Evolutionary conservation across 352 stramenopile species (phyloP), one percentile per base, ranked within the genome.

Genomic region (Pythium monospermum): DNA sequence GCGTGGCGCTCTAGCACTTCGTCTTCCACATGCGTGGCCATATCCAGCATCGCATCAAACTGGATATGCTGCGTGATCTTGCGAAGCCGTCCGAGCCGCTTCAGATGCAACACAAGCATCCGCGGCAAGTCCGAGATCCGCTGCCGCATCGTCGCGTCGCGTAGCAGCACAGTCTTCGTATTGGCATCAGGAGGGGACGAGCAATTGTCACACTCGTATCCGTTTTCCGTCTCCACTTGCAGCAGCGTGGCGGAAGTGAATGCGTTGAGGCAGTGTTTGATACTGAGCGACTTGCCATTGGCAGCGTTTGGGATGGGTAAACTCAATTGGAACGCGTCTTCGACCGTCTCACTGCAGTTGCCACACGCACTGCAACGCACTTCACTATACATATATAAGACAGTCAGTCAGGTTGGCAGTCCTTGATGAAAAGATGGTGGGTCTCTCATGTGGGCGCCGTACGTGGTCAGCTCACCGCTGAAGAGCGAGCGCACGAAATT

Each of bases 21-120:
- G 10, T 22, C 31, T 13, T 56, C 64, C 31, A 83, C 64, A 41
- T 71, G 84, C 6, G 66, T 64, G 3, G 61, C 68, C 53, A 83
- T 72, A 47, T 86, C 77, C 27, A 89, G 57, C 45, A 66, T 64
- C 23, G 64, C 65, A 11, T 73, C 51, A 43, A 91, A 91, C 15
- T 56, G 55, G 33, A 91, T 78, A 43, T 87, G 79, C 36, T 81
- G 69, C 13, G 72, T 87, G 45, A 86, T 75, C 51, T 91, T 91
- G 27, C 67, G 61, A 1, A 64, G 56, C 1, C 74, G 69, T 11
- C 64, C 65, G 0, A 83, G 48, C 19, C 78, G 72, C 51, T 91
- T 91, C 15, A 91, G 65, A 53, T 91, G 79, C 31, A 91, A 47
- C 30, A 84, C 69, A 2, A 91, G 73, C 16, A 91, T 65, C 10